Base-by-base conservation (phyloP, 306 rosid species). In the Castanospermum australe region DNA sequence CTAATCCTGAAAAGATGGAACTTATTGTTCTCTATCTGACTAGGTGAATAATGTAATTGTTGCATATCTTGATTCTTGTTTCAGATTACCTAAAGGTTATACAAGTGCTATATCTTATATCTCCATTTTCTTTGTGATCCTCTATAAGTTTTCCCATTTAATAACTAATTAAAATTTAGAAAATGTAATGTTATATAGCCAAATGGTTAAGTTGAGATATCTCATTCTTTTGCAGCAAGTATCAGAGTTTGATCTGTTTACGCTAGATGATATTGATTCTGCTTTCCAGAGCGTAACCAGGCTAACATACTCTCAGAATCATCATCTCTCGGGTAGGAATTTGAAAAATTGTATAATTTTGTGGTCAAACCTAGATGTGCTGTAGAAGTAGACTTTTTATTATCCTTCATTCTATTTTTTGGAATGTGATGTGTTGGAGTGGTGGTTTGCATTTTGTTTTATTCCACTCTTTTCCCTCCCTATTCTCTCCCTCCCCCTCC, bases 271-370 rank as follows among this genome's bases (percentile, higher is more conserved):
- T 81, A 88, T 95, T 79, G 99, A 95, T 83, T 90, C 90, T 75
- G 97, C 97, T 73, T 95, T 95, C 84, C 96, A 90, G 82, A 86
- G 84, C 65, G 68, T 92, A 59, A 93, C 98, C 45, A 90, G 98
- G 82, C 87, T 95, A 57, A 95, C 98, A 22, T 91, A 95, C 84
- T 89, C 99, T 76, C 99, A 95, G 84, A 93, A 95, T 77, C 96
- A 95, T 86, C 99, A 93, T 83, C 84, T 95, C 39, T 65, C 97
- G 72, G 99, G 99, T 93, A 75, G 11, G 69, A 14, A 30, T 60
- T 62, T 47, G 11, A 56, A 35, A 17, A 38, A 42, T 61, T 68
- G 21, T 66, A 9, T 21, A 8, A 5, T 62, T 60, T 30, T 69
- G 21, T 12, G 20, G 48, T 33, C 63, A 71, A 32, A 50, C 7